phyloP scores from a whole-genome alignment of 805 yeast genomes.

The Sungouiozyma ichnusensis region DNA sequence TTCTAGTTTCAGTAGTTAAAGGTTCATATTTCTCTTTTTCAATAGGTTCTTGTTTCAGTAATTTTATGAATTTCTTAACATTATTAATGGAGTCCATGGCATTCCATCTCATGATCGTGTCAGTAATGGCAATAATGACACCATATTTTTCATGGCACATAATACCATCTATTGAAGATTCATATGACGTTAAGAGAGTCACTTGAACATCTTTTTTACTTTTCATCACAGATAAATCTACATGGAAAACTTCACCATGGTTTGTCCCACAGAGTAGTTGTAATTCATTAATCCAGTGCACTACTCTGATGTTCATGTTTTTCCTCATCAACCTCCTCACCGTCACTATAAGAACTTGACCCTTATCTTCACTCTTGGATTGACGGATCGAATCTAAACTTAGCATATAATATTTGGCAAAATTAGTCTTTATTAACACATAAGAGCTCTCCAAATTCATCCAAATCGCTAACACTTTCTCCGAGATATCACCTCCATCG shows the following conservation, averaged over 20 bases:
- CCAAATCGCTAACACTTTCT: slow-evolving; percentile 18
- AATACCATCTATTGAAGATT: slow-evolving; percentile 20
- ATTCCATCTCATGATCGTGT: not conserved
- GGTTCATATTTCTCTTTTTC: slow-evolving; percentile 32
- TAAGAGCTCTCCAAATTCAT: slow-evolving; percentile 14
- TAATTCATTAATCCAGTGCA: slow-evolving; percentile 14
- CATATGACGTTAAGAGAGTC: not conserved
- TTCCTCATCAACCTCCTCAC: slow-evolving; percentile 16
- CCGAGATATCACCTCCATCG: slow-evolving; percentile 9
- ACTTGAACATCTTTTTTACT: not conserved
- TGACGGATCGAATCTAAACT: slow-evolving; percentile 1
- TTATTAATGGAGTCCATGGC: slow-evolving; percentile 1
- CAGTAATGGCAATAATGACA: not conserved
- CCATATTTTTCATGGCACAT: not conserved
- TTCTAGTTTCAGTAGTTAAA: slow-evolving; percentile 25
- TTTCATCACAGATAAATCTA: slow-evolving; percentile 4
- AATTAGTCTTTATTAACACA: slow-evolving; percentile 23
- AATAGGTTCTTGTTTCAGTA: slow-evolving; percentile 24
- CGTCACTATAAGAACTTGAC: slow-evolving; percentile 1
- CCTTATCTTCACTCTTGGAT: not conserved
- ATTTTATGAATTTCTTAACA: not conserved
- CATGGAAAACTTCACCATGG: slow-evolving; percentile 15
- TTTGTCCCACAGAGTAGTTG: slow-evolving; percentile 16
- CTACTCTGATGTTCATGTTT: slow-evolving; percentile 15
- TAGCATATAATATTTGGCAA: slow-evolving; percentile 21